phyloP scores from a whole-genome alignment of 441 rosid genomes.

The California macrophylla region DNA sequence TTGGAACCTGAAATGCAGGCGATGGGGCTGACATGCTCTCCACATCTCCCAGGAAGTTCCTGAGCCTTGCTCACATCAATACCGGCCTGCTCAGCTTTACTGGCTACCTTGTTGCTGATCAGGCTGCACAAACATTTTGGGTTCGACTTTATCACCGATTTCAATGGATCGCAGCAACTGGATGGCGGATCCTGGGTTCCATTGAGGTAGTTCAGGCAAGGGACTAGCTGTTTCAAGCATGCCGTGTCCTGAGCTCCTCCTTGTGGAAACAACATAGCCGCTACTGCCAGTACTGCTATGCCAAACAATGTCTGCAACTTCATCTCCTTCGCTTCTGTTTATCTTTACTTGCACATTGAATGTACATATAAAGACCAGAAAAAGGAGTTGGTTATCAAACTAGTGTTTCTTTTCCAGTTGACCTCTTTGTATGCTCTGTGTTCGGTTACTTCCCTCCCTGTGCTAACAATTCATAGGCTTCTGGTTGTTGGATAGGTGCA shows the following conservation, averaged over 20 bases:
- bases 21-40: constrained; percentile 54
- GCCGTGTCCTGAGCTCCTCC: constrained; percentile 21
- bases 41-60: constrained; percentile 61
- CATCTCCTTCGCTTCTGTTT: background rate
- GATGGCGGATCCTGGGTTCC: constrained; percentile 45
- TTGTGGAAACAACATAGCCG: background rate
- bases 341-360: background rate
- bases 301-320: background rate
- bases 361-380: background rate
- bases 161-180: constrained; percentile 57
- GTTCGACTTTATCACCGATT: constrained; percentile 41
- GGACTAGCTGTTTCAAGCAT: constrained; percentile 49
- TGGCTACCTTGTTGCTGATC: constrained; percentile 50
- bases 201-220: constrained; percentile 52
- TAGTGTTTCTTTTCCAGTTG: background rate
- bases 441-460: background rate
- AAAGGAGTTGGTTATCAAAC: constrained; percentile 29
- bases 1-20: constrained; percentile 28
- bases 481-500: constrained; percentile 32
- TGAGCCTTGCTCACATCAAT: constrained; percentile 54
- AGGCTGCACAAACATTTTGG: constrained; percentile 52
- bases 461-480: background rate
- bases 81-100: constrained; percentile 48
- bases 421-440: background rate
- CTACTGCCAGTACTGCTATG: background rate